Conservation (phyloP, 2,329 filamentous ascomycete genomes). For the Aspergillus ustus region DNA sequence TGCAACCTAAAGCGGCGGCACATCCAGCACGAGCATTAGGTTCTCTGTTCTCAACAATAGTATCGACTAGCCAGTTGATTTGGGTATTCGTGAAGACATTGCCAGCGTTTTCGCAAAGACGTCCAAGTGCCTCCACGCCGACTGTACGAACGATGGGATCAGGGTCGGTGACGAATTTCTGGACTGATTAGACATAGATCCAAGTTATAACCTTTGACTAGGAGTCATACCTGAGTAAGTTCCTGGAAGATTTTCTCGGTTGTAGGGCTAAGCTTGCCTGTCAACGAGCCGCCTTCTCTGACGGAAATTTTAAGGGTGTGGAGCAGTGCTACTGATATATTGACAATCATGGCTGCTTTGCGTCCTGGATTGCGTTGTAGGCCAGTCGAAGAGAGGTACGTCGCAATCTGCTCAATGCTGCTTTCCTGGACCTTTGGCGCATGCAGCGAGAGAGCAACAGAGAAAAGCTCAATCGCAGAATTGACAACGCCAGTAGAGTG, state of each 20-base stretch:
- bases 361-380: constrained; percentile 85
- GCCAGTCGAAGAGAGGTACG: constrained; percentile 78
- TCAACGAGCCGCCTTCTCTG: constrained; percentile 73
- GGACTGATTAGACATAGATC: constrained; percentile 13
- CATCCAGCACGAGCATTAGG: constrained; percentile 92
- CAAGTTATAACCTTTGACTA: not conserved
- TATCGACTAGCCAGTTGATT: constrained; percentile 90
- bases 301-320: constrained; percentile 81
- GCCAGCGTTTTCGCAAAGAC: constrained; percentile 82
- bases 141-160: constrained; percentile 86
- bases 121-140: constrained; percentile 81
- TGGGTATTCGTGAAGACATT: constrained; percentile 87
- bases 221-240: constrained; percentile 74
- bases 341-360: constrained; percentile 88
- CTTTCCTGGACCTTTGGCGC: constrained; percentile 93
- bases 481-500: constrained; percentile 94
- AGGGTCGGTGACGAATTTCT: constrained; percentile 76
- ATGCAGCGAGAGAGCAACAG: constrained; percentile 86
- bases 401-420: constrained; percentile 89
- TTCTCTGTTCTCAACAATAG: constrained; percentile 90
- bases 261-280: constrained; percentile 74
- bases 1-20: constrained; percentile 88
- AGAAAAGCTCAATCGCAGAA: constrained; percentile 89
- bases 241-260: constrained; percentile 74
- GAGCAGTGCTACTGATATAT: constrained; percentile 80